These are phyloP conservation scores for Pisolithus microcarpus DNA, from an alignment of 768 basidiomycete species.

Conservation along the genomic window DNA sequence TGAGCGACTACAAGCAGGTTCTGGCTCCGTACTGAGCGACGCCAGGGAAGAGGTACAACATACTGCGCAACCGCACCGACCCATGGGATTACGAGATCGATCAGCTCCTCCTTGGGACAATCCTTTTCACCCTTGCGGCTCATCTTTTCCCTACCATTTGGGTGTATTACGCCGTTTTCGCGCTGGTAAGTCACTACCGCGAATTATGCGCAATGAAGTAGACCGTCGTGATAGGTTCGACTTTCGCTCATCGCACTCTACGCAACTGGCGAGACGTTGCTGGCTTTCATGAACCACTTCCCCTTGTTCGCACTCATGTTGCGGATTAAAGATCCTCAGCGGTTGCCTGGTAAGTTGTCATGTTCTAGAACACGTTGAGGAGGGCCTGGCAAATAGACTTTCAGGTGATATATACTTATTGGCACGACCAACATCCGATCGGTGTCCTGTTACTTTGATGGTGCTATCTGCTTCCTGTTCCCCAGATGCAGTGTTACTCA, in stretches of 20 bases:
- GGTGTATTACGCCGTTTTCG: conserved; percentile 82
- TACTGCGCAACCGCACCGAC: conserved; percentile 81
- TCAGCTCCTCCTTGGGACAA: conserved; percentile 90
- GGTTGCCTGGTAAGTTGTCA: conserved; percentile 63
- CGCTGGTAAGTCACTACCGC: conserved; percentile 35
- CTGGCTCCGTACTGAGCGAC: neutral
- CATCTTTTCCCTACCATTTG: conserved; percentile 82
- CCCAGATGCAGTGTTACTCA: neutral
- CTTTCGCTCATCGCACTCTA: conserved; percentile 51
- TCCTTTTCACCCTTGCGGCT: conserved; percentile 74
- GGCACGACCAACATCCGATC: conserved; percentile 20
- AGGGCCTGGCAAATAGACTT: neutral
- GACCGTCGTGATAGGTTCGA: conserved; percentile 35
- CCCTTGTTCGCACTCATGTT: conserved; percentile 86
- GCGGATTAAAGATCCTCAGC: conserved; percentile 71
- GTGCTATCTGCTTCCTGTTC: conserved; percentile 4
- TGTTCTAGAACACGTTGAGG: neutral
- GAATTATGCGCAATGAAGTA: neutral
- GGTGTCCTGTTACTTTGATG: conserved; percentile 14
- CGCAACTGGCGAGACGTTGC: conserved; percentile 52
- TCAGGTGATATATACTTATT: conserved; percentile 23
- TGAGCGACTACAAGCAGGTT: conserved; percentile 6
- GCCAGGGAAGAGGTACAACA: conserved; percentile 85
- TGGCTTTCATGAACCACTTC: conserved; percentile 86
- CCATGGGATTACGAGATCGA: conserved; percentile 89